Conservation (phyloP, 2,329 filamentous ascomycete species). For the Fusarium sarcochroum region DNA sequence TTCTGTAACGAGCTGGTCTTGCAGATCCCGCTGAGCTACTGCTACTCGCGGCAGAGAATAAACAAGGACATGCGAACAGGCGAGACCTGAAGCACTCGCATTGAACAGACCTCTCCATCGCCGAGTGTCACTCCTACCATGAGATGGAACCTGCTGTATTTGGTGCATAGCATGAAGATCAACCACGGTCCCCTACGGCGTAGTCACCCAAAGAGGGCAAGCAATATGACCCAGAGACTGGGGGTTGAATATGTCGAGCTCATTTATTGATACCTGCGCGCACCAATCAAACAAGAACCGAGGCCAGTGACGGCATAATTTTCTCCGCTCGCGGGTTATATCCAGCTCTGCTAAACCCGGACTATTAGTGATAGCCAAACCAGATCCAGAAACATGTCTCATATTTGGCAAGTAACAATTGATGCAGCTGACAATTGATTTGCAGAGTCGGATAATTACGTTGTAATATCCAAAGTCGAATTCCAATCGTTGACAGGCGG, state of each 20-base stretch:
- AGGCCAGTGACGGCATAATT: conserved; percentile 11
- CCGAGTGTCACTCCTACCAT: conserved; percentile 17
- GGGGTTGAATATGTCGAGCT: conserved; percentile 20
- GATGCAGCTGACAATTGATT: conserved; percentile 29
- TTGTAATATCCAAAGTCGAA: conserved; percentile 19
- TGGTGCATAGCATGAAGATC: conserved; percentile 46
- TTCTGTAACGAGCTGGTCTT: conserved; percentile 17
- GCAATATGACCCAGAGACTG: conserved; percentile 23
- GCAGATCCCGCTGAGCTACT: conserved; percentile 19
- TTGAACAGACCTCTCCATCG: conserved; percentile 17
- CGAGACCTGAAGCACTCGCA: conserved; percentile 10
- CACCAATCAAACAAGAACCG: conserved; percentile 29
- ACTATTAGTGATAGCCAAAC: conserved; percentile 15
- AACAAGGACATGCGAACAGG: not conserved
- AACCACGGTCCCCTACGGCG: conserved; percentile 27
- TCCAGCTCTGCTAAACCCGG: conserved; percentile 31
- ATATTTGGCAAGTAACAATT: not conserved
- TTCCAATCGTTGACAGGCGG: conserved; percentile 41
- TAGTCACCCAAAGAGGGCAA: conserved; percentile 36
- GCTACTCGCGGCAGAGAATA: conserved; percentile 13
- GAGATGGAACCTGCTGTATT: conserved; percentile 38
- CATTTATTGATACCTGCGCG: conserved; percentile 9
- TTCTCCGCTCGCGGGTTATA: conserved; percentile 23
- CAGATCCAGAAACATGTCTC: conserved; percentile 16
- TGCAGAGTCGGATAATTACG: conserved; percentile 28